phyloP scores from a whole-genome alignment of 2,329 filamentous ascomycete genomes.

The Apiospora malaysiana region DNA sequence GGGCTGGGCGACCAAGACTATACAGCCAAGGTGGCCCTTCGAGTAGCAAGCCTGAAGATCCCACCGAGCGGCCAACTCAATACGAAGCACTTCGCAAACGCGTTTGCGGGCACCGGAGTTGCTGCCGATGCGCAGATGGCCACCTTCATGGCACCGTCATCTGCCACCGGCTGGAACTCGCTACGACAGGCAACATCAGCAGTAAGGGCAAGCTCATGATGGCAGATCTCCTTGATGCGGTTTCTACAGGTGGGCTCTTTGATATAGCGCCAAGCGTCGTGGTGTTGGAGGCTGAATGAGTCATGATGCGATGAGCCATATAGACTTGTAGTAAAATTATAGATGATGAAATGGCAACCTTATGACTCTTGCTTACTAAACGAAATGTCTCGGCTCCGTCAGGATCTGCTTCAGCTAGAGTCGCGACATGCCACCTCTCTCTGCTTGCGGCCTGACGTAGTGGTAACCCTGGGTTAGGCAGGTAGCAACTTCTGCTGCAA shows the following conservation, averaged over 20 bases:
- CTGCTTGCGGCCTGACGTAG: constrained; percentile 1
- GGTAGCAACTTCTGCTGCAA: too few species aligned
- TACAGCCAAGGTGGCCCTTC: constrained; percentile 77
- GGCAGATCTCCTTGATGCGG: neutral
- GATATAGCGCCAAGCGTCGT: too few species aligned
- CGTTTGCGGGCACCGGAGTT: constrained; percentile 76
- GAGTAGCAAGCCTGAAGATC: constrained; percentile 76
- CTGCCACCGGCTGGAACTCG: constrained; percentile 66
- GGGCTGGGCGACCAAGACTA: constrained; percentile 60
- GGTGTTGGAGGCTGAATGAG: too few species aligned
- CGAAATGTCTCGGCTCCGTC: too few species aligned
- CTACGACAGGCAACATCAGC: constrained; percentile 48
- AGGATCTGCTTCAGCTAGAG: too few species aligned
- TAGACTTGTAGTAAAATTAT: too few species aligned
- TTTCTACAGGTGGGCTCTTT: neutral
- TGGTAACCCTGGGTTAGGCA: neutral
- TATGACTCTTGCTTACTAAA: too few species aligned
- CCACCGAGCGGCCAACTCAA: constrained; percentile 74
- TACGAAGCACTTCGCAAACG: constrained; percentile 72
- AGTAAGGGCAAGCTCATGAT: constrained; percentile 22
- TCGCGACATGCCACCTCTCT: too few species aligned
- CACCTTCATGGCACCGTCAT: constrained; percentile 84
- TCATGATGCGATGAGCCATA: too few species aligned
- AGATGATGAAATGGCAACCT: too few species aligned
- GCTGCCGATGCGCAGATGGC: constrained; percentile 77